Percentiles rank a stretch among this genome's conserved stretches.
Conservation (phyloP, 1,284 basidiomycete genomes). For the Kalmanozyma brasiliensis region DNA sequence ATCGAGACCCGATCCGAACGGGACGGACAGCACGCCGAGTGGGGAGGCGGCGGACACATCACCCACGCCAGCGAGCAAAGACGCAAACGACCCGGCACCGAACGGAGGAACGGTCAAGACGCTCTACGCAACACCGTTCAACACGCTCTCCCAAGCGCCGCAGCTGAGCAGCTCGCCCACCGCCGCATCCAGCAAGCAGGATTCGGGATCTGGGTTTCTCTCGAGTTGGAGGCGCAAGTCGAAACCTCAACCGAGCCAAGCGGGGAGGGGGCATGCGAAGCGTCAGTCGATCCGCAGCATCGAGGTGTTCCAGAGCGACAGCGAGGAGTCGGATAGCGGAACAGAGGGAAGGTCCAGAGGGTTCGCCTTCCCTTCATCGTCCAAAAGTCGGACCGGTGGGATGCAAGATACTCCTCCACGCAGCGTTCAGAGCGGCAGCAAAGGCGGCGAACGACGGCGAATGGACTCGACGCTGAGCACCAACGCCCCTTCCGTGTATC, state of each 20-base stretch:
- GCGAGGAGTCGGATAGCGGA: conserved; percentile 8
- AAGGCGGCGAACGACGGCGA: conserved; percentile 11
- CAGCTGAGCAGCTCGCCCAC: conserved; percentile 20
- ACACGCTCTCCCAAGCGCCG: conserved; percentile 12
- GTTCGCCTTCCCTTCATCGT: conserved; percentile 10
- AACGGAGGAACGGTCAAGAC: conserved; percentile 36
- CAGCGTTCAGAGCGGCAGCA: not conserved
- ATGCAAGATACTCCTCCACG: conserved; percentile 1
- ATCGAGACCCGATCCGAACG: conserved; percentile 36
- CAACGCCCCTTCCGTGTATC: conserved; percentile 48
- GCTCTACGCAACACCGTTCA: conserved; percentile 26
- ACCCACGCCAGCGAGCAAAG: not conserved
- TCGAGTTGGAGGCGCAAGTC: conserved; percentile 21
- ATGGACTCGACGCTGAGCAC: conserved; percentile 42
- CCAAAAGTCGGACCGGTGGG: not conserved
- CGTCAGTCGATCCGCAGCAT: conserved; percentile 45
- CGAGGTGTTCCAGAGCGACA: conserved; percentile 44
- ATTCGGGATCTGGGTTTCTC: conserved; percentile 12
- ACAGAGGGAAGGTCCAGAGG: not conserved
- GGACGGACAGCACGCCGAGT: not conserved
- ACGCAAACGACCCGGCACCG: too few species aligned
- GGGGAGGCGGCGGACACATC: conserved; percentile 4
- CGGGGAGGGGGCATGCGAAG: conserved; percentile 22
- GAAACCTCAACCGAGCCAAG: conserved; percentile 2
- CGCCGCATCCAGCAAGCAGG: not conserved